Evolutionary conservation across 495 filamentous ascomycete genomes (phyloP), one percentile per base, ranked within the genome.

Genomic region (Penicillium mononematosum): DNA sequence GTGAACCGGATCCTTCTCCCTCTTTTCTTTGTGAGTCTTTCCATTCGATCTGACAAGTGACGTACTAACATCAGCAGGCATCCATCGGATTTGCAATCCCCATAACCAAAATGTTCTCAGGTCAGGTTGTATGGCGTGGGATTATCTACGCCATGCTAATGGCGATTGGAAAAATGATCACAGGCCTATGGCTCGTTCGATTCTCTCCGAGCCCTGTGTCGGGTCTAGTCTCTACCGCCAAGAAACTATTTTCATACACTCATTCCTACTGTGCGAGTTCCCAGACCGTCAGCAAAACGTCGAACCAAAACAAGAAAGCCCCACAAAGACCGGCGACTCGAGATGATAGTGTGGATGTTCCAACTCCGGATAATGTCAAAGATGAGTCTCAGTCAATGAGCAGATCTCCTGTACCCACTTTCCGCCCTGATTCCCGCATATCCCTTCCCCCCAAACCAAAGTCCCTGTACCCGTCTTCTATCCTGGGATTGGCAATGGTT

Each of bases 61-160:
- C 36, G 34, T 48, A 20, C 36, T 56, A 29, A 52, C 17, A 34
- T 44, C 41, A 31, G 3, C 34, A 83, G 80, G 85, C 88, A 19
- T 90, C 86, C 0, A 88, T 92, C 39, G 88, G 90, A 1, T 92
- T 93, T 61, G 84, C 88, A 0, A 87, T 95, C 19, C 88, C 90
- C 0, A 86, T 93, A 36, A 79, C 82, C 1, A 67, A 84, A 12
- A 84, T 94, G 76, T 93, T 91, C 65, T 61, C 63, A 2, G 81
- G 81, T 5, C 63, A 65, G 47, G 75, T 89, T 1, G 63, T 91
- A 20, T 94, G 87, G 90, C 80, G 83, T 9, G 90, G 89, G 1
- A 58, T 91, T 1, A 76, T 90, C 17, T 94, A 91, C 61, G 70
- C 85, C 3, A 53, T 86, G 0, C 70, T 93, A 5, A 94, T 93